phyloP scores from a whole-genome alignment of 2,329 filamentous ascomycete genomes.

The Colletotrichum siamense region DNA sequence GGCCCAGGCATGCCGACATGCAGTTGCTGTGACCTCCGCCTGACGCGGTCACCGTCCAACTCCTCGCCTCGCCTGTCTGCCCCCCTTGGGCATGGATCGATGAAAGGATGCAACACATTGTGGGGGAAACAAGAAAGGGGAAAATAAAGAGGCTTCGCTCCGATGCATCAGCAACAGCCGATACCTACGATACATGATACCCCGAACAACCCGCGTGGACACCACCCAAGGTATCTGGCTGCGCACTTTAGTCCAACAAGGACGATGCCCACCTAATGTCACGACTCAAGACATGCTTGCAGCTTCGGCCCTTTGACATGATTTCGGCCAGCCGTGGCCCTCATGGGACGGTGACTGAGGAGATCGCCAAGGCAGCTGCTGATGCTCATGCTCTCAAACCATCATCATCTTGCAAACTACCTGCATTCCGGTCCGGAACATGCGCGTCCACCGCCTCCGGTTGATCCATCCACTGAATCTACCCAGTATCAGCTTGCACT shows the following conservation, averaged over 20 bases:
- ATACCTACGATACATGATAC: not conserved
- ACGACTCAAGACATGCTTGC: conserved; percentile 11
- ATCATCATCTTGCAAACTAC: conserved; percentile 3
- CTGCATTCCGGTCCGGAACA: conserved; percentile 4
- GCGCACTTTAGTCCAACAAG: not conserved
- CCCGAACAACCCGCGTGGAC: not conserved
- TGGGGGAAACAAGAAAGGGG: not conserved
- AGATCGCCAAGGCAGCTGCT: not conserved
- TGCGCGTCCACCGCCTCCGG: not conserved
- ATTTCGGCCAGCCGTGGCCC: not conserved
- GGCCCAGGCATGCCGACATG: not conserved
- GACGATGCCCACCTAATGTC: not conserved
- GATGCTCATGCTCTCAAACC: not conserved
- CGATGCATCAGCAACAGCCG: not conserved
- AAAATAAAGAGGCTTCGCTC: not conserved
- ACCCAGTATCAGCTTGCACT: not conserved
- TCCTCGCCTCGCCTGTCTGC: not conserved
- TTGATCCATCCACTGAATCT: not conserved
- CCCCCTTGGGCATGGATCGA: not conserved
- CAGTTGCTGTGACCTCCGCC: not conserved
- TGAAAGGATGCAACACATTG: not conserved
- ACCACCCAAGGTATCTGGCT: not conserved
- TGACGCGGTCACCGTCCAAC: not conserved
- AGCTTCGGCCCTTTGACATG: not conserved
- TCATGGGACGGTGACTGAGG: not conserved